Evolutionary conservation across 1,284 basidiomycete species (phyloP).

Genomic region (Singerocomus rubriflavus): DNA sequence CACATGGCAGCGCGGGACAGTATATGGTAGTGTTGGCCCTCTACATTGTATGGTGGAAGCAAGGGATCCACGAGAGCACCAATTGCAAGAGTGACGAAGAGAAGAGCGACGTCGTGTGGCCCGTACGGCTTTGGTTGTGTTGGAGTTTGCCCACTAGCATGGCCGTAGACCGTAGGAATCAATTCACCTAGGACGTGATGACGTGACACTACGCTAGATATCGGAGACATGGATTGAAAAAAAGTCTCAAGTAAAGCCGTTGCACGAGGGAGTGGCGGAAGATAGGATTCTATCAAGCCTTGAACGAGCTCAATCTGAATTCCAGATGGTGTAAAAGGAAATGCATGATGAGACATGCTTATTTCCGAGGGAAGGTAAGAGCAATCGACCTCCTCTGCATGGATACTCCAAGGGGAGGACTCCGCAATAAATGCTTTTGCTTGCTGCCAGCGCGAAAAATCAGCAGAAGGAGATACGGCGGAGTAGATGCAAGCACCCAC

Average conservation of each 20-base stretch:
- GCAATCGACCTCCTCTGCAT: slow-evolving; percentile 38
- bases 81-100: slow-evolving; percentile 49
- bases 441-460: slow-evolving; percentile 5
- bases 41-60: slow-evolving; percentile 46
- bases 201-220: slow-evolving; percentile 49
- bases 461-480: neutral
- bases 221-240: slow-evolving; percentile 51
- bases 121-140: slow-evolving; percentile 34
- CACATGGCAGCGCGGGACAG: slow-evolving; percentile 46
- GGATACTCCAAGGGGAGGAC: slow-evolving; percentile 6
- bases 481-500: slow-evolving; percentile 27
- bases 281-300: slow-evolving; percentile 41
- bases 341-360: slow-evolving; percentile 37
- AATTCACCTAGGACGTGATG: slow-evolving; percentile 44
- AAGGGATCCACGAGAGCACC: slow-evolving; percentile 49
- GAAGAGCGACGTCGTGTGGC: slow-evolving; percentile 49
- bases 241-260: slow-evolving; percentile 46
- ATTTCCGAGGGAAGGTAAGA: slow-evolving; percentile 44
- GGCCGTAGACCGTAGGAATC: slow-evolving; percentile 42
- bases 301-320: slow-evolving; percentile 34
- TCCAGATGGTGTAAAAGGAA: slow-evolving; percentile 42
- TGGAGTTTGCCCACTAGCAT: neutral
- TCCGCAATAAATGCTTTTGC: slow-evolving; percentile 17
- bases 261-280: slow-evolving; percentile 43
- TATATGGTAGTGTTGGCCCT: slow-evolving; percentile 54